Conservation (phyloP, 169 alveolate genomes). For the Cyclospora cayetanensis region DNA sequence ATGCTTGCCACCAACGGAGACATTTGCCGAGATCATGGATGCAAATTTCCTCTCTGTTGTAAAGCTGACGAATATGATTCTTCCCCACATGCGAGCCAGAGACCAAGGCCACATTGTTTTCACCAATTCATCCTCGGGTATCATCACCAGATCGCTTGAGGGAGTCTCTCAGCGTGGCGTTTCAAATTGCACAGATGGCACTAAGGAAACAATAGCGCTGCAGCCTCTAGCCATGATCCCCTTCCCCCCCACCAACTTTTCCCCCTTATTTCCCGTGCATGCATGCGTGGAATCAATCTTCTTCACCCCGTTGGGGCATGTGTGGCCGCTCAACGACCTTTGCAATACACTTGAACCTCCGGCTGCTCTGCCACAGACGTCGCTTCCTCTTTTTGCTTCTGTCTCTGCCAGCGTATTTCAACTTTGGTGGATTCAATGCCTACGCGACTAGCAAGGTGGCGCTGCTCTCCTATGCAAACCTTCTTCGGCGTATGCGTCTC, state of each 20-base stretch:
- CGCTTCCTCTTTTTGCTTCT: no score
- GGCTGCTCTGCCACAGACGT: neutral
- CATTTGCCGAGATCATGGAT: neutral
- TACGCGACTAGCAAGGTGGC: conserved; percentile 11
- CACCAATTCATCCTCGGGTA: conserved; percentile 3
- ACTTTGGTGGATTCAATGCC: conserved; percentile 1
- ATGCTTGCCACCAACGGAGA: neutral
- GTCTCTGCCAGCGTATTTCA: neutral
- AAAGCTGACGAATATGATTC: neutral
- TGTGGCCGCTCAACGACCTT: no score
- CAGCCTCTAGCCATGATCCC: no score
- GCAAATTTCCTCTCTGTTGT: neutral
- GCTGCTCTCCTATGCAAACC: neutral
- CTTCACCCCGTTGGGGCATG: no score
- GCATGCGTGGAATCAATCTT: no score
- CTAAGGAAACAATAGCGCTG: no score
- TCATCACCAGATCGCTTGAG: no score
- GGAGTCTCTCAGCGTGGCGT: no score
- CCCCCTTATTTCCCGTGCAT: no score
- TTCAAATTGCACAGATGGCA: no score
- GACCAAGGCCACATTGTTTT: neutral
- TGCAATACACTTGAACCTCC: no score
- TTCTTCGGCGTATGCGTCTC: neutral
- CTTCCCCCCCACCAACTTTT: no score
- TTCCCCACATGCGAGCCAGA: conserved; percentile 16